Base-by-base conservation (phyloP, 2,329 filamentous ascomycete species). In the Pestalotiopsis sp. region DNA sequence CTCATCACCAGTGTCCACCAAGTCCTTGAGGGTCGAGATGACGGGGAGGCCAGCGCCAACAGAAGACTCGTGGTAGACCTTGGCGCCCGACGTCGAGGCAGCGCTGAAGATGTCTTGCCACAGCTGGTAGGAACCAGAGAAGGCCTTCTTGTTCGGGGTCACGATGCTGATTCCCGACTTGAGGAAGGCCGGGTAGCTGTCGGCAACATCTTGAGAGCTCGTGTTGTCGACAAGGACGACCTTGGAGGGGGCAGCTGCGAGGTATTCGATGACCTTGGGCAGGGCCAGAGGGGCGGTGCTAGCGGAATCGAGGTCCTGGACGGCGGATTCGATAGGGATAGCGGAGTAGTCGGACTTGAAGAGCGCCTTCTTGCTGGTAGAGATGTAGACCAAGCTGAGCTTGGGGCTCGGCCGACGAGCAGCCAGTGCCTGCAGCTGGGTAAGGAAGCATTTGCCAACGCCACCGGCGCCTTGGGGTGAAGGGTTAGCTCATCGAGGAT, bases 141-240 rank as follows among this genome's bases (percentile, higher is more conserved):
- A 99, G 14, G 92, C 95, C 82, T 99, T 99, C 85, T 99, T 99
- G 86, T 98, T 99, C 57, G 96, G 94, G 0, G 96, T 99, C 35
- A 98, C 93, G 74, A 99, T 89, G 80, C 90, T 95, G 79, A 99
- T 91, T 13, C 94, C 95, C 71, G 89, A 88, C 75, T 88, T 86
- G 69, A 99, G 84, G 80, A 97, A 93, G 60, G 87, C 80, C 1
- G 96, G 94, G 80, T 99, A 99, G 38, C 88, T 82, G 69, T 92
- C 88, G 62, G 95, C 96, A 38, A 99, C 86, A 71, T 92, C 90
- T 74, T 95, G 91, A 73, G 93, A 94, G 81, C 93, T 97, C 65
- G 96, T 99, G 84, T 98, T 98, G 86, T 99, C 96, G 72, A 99
- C 91, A 38, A 99, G 85, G 58, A 99, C 85, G 57, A 92, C 90